A percentile compares a stretch with the other conserved stretches of the same genome.
phyloP scores from a whole-genome alignment of 225 moss, liverwort and hornwort species.

The Takakia lepidozioides region DNA sequence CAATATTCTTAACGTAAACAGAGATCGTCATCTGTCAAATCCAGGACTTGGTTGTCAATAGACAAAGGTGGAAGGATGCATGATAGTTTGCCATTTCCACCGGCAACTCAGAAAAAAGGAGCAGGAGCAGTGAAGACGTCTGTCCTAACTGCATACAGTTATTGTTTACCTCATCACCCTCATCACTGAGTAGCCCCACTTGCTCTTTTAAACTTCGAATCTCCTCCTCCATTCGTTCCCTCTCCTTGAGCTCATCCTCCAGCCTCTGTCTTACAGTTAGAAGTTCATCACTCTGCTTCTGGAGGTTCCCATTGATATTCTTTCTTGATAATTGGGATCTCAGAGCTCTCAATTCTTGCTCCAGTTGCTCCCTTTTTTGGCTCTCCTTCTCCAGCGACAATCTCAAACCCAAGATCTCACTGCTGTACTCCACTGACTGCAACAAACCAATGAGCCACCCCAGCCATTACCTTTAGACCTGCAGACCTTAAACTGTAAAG shows the following conservation, averaged over 20 bases:
- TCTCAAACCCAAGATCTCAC: slow-evolving; percentile 27
- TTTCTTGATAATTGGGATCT: slow-evolving; percentile 31
- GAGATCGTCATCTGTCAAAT: too few species aligned
- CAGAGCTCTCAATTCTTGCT: slow-evolving; percentile 32
- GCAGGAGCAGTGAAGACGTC: too few species aligned
- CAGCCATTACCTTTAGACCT: too few species aligned
- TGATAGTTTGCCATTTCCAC: too few species aligned
- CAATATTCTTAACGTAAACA: too few species aligned
- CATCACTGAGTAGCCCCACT: slow-evolving; percentile 44
- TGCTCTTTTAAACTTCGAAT: slow-evolving; percentile 63
- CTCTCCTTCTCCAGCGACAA: slow-evolving; percentile 40
- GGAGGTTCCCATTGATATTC: slow-evolving; percentile 35
- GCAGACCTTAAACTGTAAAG: too few species aligned
- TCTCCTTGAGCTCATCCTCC: slow-evolving; percentile 48
- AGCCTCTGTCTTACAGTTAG: slow-evolving; percentile 41
- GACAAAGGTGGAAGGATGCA: too few species aligned
- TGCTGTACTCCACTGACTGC: slow-evolving; percentile 32
- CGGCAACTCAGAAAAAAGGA: too few species aligned
- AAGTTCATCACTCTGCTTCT: slow-evolving; percentile 58
- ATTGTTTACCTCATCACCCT: slow-evolving; percentile 83
- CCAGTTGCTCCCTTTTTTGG: slow-evolving; percentile 38
- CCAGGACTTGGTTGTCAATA: too few species aligned
- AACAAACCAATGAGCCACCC: too few species aligned
- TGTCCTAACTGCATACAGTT: too few species aligned
- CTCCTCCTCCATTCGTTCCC: slow-evolving; percentile 46